phyloP scores from a whole-genome alignment of 148 eudicot genomes.

The Cornus controversa region DNA sequence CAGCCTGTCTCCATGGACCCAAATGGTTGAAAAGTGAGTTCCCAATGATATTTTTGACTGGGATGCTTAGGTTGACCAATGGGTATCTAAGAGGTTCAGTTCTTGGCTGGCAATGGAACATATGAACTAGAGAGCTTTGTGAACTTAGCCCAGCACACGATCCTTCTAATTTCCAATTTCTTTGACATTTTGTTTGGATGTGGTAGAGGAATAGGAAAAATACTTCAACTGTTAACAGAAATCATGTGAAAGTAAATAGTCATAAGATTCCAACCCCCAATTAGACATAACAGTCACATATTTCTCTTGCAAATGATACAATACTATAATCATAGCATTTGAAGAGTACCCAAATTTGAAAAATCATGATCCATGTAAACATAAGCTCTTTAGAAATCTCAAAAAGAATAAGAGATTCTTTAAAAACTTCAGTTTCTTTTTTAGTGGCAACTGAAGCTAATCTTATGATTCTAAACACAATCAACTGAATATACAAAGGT shows the following conservation, averaged over 20 bases:
- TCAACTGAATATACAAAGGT: neutral
- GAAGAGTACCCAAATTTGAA: neutral
- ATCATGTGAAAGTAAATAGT: neutral
- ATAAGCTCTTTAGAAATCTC: neutral
- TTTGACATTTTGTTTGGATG: neutral
- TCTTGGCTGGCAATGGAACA: conserved; percentile 17
- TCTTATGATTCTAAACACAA: neutral
- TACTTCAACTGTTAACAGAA: neutral
- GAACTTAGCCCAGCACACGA: neutral
- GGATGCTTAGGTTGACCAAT: neutral
- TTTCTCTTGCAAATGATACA: too few species aligned
- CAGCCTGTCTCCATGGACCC: conserved; percentile 7
- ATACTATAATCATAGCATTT: neutral
- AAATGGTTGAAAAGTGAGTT: neutral
- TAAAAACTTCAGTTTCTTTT: too few species aligned
- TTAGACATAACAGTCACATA: neutral
- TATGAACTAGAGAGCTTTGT: neutral
- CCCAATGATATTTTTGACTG: neutral
- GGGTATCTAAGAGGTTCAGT: conserved; percentile 10
- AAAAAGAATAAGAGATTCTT: neutral
- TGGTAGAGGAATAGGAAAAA: neutral
- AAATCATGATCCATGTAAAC: neutral
- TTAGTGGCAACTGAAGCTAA: neutral
- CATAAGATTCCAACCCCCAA: neutral
- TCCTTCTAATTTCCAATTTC: neutral